A percentile compares a stretch with the other conserved stretches of the same genome.
phyloP scores from a whole-genome alignment of 257 asterid species.

The Handroanthus guayacan region DNA sequence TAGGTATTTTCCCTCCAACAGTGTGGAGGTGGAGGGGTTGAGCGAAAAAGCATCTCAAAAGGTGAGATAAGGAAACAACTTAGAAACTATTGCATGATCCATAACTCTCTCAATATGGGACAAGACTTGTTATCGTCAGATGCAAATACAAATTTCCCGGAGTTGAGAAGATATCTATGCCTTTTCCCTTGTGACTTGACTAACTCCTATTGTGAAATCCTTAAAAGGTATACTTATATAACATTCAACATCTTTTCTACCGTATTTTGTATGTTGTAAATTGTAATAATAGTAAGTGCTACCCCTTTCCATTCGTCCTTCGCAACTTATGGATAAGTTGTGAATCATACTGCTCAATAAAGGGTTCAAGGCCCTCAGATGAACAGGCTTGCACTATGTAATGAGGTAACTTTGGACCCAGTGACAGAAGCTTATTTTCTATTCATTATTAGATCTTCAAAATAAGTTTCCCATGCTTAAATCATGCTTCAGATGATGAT shows the following conservation, averaged over 20 bases:
- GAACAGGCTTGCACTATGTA: neutral
- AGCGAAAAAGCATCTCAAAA: too few species aligned
- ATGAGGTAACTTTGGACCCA: neutral
- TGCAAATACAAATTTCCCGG: too few species aligned
- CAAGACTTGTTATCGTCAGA: too few species aligned
- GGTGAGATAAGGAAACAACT: too few species aligned
- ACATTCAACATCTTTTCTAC: neutral
- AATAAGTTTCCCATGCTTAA: neutral
- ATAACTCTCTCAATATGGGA: too few species aligned
- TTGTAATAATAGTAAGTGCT: neutral
- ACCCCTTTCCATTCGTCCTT: neutral
- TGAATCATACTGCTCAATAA: neutral
- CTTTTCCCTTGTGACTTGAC: neutral
- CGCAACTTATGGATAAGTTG: neutral
- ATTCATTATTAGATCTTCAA: neutral
- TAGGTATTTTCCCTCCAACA: too few species aligned
- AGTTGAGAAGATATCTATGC: neutral
- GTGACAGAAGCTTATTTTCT: neutral
- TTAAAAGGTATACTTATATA: neutral
- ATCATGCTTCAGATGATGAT: neutral
- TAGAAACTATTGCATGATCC: too few species aligned
- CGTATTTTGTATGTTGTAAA: too few species aligned
- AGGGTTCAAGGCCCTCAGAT: neutral
- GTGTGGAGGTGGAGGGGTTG: too few species aligned
- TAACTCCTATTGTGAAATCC: neutral